These are phyloP conservation scores for Juncus effusus DNA, from an alignment of 176 grass and related monocot genomes.

Conservation along the genomic window DNA sequence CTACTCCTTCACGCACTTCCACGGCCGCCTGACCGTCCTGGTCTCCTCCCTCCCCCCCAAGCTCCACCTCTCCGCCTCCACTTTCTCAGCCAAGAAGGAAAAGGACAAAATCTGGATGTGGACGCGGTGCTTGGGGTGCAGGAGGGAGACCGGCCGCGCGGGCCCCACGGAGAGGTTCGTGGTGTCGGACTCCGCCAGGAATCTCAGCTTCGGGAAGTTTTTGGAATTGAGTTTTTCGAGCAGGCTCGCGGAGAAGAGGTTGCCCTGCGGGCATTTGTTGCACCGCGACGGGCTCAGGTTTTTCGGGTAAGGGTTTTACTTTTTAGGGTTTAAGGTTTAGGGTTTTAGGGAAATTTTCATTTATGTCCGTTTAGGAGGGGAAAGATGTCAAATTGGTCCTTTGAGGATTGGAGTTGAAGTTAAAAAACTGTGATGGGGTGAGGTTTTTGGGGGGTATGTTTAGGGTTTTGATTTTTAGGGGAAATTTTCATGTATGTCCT, in stretches of 20 bases:
- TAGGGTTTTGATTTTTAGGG: too few relatives aligned
- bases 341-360: too few relatives aligned
- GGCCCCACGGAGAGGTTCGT: conserved; percentile 47
- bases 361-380: too few relatives aligned
- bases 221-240: conserved; percentile 93
- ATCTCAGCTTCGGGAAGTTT: conserved; percentile 89
- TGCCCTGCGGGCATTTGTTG: conserved; percentile 81
- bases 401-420: too few relatives aligned
- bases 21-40: conserved; percentile 75
- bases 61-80: conserved; percentile 29
- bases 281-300: conserved; percentile 87
- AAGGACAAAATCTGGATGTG: conserved; percentile 96
- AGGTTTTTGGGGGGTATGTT: too few relatives aligned
- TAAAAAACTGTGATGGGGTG: too few relatives aligned
- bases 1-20: conserved; percentile 74
- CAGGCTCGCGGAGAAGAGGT: conserved; percentile 65
- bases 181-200: conserved; percentile 65
- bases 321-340: background rate
- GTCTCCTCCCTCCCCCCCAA: conserved; percentile 50
- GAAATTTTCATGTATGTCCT: too few relatives aligned
- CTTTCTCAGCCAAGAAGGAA: background rate
- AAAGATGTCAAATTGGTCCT: too few relatives aligned
- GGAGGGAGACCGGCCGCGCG: conserved; percentile 29
- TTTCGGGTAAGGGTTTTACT: conserved; percentile 65
- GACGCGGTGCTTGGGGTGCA: conserved; percentile 84